phyloP scores from a whole-genome alignment of 73 alveolate species.

The Uronychia setigera region DNA sequence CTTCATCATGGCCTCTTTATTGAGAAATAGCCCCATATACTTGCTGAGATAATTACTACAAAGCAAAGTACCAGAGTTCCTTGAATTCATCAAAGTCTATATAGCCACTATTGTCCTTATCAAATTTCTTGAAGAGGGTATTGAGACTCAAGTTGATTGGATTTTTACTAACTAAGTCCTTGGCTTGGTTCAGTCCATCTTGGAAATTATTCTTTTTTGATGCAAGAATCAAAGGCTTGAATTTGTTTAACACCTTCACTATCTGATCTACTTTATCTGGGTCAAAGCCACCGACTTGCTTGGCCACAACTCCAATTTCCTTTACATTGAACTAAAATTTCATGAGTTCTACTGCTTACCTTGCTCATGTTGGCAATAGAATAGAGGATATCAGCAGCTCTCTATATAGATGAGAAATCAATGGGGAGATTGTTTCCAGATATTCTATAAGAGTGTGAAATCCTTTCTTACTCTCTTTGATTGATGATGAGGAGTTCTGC shows the following conservation, averaged over 20 bases:
- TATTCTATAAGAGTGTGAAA: no score
- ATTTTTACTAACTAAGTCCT: neutral
- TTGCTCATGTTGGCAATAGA: neutral
- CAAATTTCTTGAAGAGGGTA: constrained; percentile 17
- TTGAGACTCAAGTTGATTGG: neutral
- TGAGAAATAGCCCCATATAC: constrained; percentile 25
- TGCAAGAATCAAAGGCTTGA: neutral
- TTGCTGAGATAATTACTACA: neutral
- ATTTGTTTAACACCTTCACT: neutral
- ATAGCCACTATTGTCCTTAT: constrained; percentile 36
- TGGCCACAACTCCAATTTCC: neutral
- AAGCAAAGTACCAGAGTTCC: constrained; percentile 15
- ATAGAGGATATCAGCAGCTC: neutral
- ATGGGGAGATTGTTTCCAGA: no score
- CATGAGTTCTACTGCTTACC: no score
- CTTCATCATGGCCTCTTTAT: constrained; percentile 12
- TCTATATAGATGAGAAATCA: neutral
- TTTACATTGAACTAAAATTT: neutral
- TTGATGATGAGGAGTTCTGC: neutral
- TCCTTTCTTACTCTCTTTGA: neutral
- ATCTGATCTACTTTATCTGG: neutral
- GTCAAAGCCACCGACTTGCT: neutral
- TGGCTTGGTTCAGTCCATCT: neutral
- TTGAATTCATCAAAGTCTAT: constrained; percentile 28
- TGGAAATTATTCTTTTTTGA: neutral